These are phyloP conservation scores for Ajuga reptans DNA, from an alignment of 305 asterid species.

Conservation along the genomic window DNA sequence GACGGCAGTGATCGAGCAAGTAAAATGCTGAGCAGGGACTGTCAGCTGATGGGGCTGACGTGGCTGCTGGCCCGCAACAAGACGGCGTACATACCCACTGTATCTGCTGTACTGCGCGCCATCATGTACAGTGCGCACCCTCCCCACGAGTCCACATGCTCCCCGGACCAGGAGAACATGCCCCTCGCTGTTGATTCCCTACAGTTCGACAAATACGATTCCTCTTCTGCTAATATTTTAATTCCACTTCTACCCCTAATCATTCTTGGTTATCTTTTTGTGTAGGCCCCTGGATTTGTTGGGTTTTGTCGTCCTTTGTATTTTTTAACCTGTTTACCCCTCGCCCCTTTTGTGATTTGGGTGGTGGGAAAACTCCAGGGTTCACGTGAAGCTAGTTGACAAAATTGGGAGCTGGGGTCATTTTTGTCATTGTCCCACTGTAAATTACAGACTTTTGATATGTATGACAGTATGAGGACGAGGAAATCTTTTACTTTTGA, in stretches of 20 bases:
- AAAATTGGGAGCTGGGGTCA: conserved; percentile 38
- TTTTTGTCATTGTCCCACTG: conserved; percentile 51
- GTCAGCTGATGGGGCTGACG: conserved; percentile 96
- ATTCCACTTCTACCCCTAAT: conserved; percentile 51
- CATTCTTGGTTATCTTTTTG: conserved; percentile 22
- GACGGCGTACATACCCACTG: conserved; percentile 93
- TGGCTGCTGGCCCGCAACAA: conserved; percentile 96
- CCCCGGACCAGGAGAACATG: conserved; percentile 99
- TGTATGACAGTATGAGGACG: conserved; percentile 33
- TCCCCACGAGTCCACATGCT: conserved; percentile 70
- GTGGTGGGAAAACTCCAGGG: background rate
- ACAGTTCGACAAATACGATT: conserved; percentile 55
- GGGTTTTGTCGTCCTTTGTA: conserved; percentile 22
- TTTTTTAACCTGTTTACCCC: conserved; percentile 1
- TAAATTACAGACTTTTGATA: conserved; percentile 34
- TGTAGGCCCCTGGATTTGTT: conserved; percentile 20
- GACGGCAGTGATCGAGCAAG: conserved; percentile 43
- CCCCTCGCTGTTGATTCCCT: conserved; percentile 94
- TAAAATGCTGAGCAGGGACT: conserved; percentile 67
- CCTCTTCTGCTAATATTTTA: conserved; percentile 31
- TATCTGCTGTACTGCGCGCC: conserved; percentile 92
- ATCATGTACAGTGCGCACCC: conserved; percentile 88
- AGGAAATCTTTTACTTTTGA: conserved; percentile 20
- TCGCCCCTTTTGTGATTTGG: conserved; percentile 23
- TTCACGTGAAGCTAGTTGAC: conserved; percentile 63